These are phyloP conservation scores for Pezicula neosporulosa DNA, from an alignment of 2,329 filamentous ascomycete species.

Conservation along the genomic window DNA sequence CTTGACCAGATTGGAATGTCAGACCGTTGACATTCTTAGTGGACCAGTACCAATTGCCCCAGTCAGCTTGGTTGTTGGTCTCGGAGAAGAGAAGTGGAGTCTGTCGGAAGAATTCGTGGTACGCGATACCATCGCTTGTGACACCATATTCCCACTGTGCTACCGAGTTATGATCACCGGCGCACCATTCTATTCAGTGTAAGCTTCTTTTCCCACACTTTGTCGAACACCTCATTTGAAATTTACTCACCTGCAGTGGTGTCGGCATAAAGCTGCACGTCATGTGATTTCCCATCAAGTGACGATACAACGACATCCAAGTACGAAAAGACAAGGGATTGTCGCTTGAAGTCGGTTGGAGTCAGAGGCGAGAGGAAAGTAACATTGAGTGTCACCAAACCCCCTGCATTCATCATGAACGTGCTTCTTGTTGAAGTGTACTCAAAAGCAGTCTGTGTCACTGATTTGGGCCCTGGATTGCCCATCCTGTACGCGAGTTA, in stretches of 20 bases:
- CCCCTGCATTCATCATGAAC: conserved; percentile 63
- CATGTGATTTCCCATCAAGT: conserved; percentile 57
- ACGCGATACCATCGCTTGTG: conserved; percentile 47
- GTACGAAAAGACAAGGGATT: conserved; percentile 70
- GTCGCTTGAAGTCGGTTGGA: conserved; percentile 60
- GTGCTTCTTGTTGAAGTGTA: conserved; percentile 72
- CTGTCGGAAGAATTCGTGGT: conserved; percentile 60
- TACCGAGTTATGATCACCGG: conserved; percentile 52
- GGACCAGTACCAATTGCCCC: conserved; percentile 78
- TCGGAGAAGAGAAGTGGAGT: conserved; percentile 67
- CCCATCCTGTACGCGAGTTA: conserved; percentile 47
- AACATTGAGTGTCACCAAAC: conserved; percentile 59
- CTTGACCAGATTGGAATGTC: conserved; percentile 68
- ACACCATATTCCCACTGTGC: conserved; percentile 60
- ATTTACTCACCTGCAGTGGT: conserved; percentile 58
- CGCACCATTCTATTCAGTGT: conserved; percentile 61
- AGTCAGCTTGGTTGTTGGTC: conserved; percentile 67
- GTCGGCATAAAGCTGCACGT: conserved; percentile 70
- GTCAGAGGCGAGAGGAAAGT: conserved; percentile 71
- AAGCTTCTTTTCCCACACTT: not conserved
- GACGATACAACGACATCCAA: conserved; percentile 61
- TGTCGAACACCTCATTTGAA: conserved; percentile 1
- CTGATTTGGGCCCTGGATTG: conserved; percentile 41
- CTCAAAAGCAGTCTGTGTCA: conserved; percentile 59
- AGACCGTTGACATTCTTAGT: conserved; percentile 53